phyloP scores from a whole-genome alignment of 352 stramenopile genomes.

The Phytopythium litorale region DNA sequence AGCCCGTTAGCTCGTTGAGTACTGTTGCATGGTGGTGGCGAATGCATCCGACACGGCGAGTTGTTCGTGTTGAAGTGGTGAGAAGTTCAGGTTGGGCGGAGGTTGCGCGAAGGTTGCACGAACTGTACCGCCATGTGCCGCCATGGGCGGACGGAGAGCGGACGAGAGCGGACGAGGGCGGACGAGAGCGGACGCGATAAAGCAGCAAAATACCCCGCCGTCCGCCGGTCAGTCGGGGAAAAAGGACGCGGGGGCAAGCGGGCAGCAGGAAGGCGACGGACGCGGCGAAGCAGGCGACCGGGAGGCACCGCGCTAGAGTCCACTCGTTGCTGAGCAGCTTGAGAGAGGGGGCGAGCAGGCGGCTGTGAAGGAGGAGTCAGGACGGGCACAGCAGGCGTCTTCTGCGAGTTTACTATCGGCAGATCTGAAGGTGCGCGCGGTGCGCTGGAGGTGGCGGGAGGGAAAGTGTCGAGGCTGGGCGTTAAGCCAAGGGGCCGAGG shows the following conservation, averaged over 20 bases:
- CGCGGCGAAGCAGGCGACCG: not conserved
- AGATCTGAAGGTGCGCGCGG: not conserved
- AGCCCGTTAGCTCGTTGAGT: not conserved
- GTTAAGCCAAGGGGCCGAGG: not conserved
- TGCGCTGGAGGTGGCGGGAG: not conserved
- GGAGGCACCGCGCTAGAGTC: not conserved
- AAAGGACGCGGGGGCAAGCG: not conserved
- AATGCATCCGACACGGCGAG: not conserved
- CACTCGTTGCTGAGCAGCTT: too few relatives aligned
- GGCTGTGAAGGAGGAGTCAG: not conserved
- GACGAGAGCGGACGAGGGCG: not conserved
- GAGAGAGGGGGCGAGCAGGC: not conserved
- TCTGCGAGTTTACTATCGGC: not conserved
- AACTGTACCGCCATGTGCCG: constrained; percentile 3
- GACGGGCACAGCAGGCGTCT: not conserved
- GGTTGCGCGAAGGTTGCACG: not conserved
- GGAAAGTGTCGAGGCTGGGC: not conserved
- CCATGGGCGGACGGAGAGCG: not conserved
- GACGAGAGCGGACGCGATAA: not conserved
- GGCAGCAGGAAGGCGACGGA: not conserved
- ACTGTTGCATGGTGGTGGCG: not conserved
- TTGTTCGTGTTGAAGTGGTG: not conserved
- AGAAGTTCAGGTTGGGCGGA: not conserved
- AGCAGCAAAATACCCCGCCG: not conserved
- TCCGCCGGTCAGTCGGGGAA: constrained; percentile 1